Evolutionary conservation across 202 grass and related monocot species (phyloP).

Genomic region (Carex arenaria): DNA sequence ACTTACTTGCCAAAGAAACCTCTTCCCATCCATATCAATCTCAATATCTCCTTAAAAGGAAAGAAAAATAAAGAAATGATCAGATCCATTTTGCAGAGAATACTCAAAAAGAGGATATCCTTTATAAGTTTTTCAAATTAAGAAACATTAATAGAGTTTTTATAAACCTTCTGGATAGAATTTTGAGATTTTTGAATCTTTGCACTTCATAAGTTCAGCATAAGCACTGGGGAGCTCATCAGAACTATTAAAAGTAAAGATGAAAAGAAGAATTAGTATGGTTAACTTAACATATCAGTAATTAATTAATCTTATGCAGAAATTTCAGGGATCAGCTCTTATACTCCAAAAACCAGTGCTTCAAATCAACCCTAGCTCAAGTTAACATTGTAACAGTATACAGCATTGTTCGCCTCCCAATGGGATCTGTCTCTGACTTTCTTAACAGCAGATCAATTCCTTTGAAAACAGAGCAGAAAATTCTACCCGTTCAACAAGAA

Average conservation of each 20-base stretch:
- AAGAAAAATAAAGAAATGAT: background rate
- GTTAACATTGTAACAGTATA: too few species aligned
- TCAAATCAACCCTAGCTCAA: too few species aligned
- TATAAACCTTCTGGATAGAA: conserved; percentile 42
- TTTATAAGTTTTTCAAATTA: background rate
- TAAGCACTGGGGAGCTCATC: conserved; percentile 38
- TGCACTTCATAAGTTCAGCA: conserved; percentile 28
- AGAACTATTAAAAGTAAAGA: conserved; percentile 22
- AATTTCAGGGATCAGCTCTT: too few species aligned
- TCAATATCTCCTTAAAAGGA: conserved; percentile 29
- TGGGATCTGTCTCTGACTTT: background rate
- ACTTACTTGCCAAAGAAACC: conserved; percentile 51
- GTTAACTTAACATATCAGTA: background rate
- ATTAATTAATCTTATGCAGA: background rate
- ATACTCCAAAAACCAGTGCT: too few species aligned
- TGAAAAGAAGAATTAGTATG: background rate
- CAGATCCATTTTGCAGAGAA: background rate
- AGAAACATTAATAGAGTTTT: background rate
- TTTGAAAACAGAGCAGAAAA: background rate
- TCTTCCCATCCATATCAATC: conserved; percentile 42
- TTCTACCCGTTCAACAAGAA: background rate
- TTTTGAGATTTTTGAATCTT: conserved; percentile 29
- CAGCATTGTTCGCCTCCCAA: too few species aligned
- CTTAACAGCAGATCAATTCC: background rate
- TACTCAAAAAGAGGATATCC: background rate